Percentiles rank a stretch among this genome's conserved stretches.
These are phyloP conservation scores for Penicillium polonicum DNA, from an alignment of 2,329 filamentous ascomycete genomes.

Conservation along the genomic window DNA sequence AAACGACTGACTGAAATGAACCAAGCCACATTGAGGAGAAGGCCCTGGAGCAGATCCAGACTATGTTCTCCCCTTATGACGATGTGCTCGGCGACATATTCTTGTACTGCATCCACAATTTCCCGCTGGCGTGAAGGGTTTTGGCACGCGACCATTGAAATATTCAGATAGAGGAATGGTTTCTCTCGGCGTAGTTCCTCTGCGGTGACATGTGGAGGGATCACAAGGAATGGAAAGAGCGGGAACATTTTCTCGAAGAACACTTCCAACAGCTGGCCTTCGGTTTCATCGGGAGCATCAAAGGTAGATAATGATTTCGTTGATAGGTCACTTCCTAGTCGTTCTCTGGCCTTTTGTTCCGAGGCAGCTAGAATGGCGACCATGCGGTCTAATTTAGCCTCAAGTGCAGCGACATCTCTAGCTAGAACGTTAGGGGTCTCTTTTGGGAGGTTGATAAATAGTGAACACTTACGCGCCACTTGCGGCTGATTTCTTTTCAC, in stretches of 20 bases:
- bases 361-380: constrained; percentile 25
- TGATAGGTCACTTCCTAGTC: constrained; percentile 1
- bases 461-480: constrained; percentile 11
- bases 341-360: constrained; percentile 7
- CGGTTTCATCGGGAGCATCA: constrained; percentile 7
- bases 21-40: constrained; percentile 50
- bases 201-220: constrained; percentile 15
- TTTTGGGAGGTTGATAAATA: not conserved
- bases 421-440: not conserved
- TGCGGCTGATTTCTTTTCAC: constrained; percentile 2
- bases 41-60: constrained; percentile 50
- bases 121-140: constrained; percentile 14
- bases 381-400: constrained; percentile 31
- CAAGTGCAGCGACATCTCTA: constrained; percentile 27
- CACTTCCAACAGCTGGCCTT: constrained; percentile 13
- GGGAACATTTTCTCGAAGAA: constrained; percentile 21
- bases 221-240: constrained; percentile 29
- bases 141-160: constrained; percentile 22
- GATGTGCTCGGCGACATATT: constrained; percentile 45
- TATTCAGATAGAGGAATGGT: constrained; percentile 25
- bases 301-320: constrained; percentile 1
- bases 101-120: constrained; percentile 11
- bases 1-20: constrained; percentile 27
- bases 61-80: constrained; percentile 44
- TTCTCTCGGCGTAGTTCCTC: constrained; percentile 21